Evolutionary conservation across 116 monocot genomes (phyloP).

Genomic region (Papilionanthe hybrid): DNA sequence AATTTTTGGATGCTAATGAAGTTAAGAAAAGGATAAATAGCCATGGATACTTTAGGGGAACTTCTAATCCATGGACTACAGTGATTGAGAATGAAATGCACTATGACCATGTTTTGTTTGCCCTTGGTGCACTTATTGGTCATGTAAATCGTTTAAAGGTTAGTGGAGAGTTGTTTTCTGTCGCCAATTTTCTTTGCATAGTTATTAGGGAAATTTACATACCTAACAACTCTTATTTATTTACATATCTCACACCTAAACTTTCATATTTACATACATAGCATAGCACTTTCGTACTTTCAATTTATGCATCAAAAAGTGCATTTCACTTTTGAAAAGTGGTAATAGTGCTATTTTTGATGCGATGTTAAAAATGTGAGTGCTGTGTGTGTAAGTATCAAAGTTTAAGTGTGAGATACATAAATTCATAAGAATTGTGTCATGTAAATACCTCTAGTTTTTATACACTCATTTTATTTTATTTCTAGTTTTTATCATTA

Average conservation of each 20-base stretch:
- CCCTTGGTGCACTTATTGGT: slow-evolving; percentile 61
- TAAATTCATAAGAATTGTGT: too few relatives aligned
- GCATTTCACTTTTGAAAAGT: too few relatives aligned
- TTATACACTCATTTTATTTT: not conserved
- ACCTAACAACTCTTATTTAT: too few relatives aligned
- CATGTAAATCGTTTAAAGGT: slow-evolving; percentile 81
- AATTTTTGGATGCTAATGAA: slow-evolving; percentile 51
- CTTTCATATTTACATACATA: too few relatives aligned
- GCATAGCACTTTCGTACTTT: too few relatives aligned
- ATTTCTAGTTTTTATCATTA: not conserved
- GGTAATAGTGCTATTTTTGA: too few relatives aligned
- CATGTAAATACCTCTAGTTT: not conserved
- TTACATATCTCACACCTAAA: too few relatives aligned
- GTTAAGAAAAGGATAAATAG: slow-evolving; percentile 48
- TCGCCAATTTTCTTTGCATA: not conserved
- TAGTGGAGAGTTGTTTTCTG: slow-evolving; percentile 2
- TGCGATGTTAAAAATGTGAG: too few relatives aligned
- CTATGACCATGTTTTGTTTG: slow-evolving; percentile 46
- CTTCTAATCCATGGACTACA: slow-evolving; percentile 47
- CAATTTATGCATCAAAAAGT: too few relatives aligned
- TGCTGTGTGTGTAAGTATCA: too few relatives aligned
- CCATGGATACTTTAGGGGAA: slow-evolving; percentile 65
- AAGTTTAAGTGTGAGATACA: too few relatives aligned
- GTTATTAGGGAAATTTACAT: too few relatives aligned
- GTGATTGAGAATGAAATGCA: slow-evolving; percentile 38